Evolutionary conservation across 2,329 filamentous ascomycete species (phyloP).

Genomic region (Stachybotrys echinatus): DNA sequence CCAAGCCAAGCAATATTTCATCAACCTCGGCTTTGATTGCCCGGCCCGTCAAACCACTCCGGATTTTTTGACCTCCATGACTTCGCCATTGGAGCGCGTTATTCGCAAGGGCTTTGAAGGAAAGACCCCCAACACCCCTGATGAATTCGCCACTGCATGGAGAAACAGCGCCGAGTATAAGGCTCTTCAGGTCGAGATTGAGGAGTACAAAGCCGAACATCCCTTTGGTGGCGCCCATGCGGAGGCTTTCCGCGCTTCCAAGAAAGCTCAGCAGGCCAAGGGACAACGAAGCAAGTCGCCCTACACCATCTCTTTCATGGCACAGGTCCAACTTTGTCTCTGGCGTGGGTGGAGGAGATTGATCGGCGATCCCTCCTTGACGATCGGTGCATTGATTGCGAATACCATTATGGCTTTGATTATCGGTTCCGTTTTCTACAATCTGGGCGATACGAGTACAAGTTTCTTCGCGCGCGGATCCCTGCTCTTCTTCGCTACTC

Average conservation of each 20-base stretch:
- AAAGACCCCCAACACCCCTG: conserved; percentile 25
- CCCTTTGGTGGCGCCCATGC: conserved; percentile 35
- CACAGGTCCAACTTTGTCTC: conserved; percentile 13
- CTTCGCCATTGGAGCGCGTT: conserved; percentile 27
- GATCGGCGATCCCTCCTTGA: conserved; percentile 31
- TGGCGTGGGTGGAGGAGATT: conserved; percentile 32
- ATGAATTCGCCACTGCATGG: conserved; percentile 30
- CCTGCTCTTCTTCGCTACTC: conserved; percentile 43
- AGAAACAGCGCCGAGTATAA: conserved; percentile 11
- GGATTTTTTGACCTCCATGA: conserved; percentile 60
- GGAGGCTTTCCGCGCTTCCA: conserved; percentile 39
- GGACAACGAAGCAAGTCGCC: conserved; percentile 18
- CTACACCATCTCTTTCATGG: conserved; percentile 15
- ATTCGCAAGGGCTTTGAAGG: conserved; percentile 23
- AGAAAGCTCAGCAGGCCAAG: conserved; percentile 40
- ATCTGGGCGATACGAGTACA: conserved; percentile 32
- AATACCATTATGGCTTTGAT: conserved; percentile 46
- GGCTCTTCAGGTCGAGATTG: conserved; percentile 42
- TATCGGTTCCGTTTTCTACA: conserved; percentile 46
- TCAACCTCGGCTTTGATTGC: conserved; percentile 50
- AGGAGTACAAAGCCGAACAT: conserved; percentile 36
- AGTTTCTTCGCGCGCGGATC: conserved; percentile 42
- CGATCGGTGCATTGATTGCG: conserved; percentile 31
- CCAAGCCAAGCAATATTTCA: conserved; percentile 18
- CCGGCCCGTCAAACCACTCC: conserved; percentile 55